A percentile compares a stretch with the other conserved stretches of the same genome.
Conservation (phyloP, 352 stramenopile species). For the Phytophthora pisi region DNA sequence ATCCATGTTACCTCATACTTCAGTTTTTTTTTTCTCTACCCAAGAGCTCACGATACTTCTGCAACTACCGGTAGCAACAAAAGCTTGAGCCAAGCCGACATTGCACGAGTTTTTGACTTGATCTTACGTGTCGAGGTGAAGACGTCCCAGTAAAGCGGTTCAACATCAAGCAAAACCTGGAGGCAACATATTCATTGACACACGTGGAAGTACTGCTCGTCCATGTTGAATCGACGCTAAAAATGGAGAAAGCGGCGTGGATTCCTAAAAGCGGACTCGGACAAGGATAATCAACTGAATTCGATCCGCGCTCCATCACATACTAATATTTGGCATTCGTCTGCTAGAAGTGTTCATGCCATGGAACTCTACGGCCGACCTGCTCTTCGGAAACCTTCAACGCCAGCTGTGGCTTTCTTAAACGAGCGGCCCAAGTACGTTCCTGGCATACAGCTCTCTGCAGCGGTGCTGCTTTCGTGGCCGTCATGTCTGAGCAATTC, state of each 20-base stretch:
- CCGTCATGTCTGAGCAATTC: background rate
- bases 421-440: conserved; percentile 46
- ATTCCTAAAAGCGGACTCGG: background rate
- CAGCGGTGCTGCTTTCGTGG: background rate
- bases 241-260: background rate
- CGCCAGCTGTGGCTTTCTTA: background rate
- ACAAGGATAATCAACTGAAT: background rate
- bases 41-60: too few relatives aligned
- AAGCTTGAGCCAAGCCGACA: too few relatives aligned
- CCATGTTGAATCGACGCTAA: background rate
- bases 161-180: too few relatives aligned
- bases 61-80: too few relatives aligned
- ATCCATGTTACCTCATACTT: too few relatives aligned
- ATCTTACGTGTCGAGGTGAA: too few relatives aligned
- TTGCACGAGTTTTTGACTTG: too few relatives aligned
- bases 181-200: too few relatives aligned
- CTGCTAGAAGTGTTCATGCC: background rate
- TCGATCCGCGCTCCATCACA: background rate
- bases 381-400: background rate
- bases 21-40: too few relatives aligned
- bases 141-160: too few relatives aligned
- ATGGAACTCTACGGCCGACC: background rate
- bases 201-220: too few relatives aligned
- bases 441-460: background rate
- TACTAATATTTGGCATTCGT: background rate